Conservation (phyloP, 345 rosid genomes). For the Mercurialis annua region DNA sequence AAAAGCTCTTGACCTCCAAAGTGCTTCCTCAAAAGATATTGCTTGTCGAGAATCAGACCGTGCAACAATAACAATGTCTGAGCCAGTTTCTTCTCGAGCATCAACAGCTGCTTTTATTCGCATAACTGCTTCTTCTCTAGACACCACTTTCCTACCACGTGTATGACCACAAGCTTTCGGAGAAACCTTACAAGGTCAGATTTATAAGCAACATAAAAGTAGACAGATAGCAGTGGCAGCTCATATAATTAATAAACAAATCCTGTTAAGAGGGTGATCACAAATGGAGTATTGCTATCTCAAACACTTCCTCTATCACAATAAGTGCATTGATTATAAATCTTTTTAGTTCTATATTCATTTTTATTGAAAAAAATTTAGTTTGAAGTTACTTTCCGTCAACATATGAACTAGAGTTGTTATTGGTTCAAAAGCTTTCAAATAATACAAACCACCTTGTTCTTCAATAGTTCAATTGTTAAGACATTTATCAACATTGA, state of each 20-base stretch:
- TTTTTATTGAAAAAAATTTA: background rate
- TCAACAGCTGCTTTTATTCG: slow-evolving; percentile 82
- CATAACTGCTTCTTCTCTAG: slow-evolving; percentile 85
- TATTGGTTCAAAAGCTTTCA: background rate
- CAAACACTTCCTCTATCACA: background rate
- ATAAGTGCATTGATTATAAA: background rate
- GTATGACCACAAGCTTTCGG: slow-evolving; percentile 78
- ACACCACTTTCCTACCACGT: slow-evolving; percentile 65
- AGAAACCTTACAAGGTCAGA: slow-evolving; percentile 45
- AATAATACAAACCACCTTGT: no score
- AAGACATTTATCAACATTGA: background rate
- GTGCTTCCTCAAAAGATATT: slow-evolving; percentile 71
- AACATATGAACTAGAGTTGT: background rate
- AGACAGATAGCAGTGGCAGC: slow-evolving; percentile 1
- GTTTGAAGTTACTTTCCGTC: background rate
- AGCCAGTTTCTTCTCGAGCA: slow-evolving; percentile 71
- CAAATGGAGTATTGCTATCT: background rate
- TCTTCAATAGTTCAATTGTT: background rate
- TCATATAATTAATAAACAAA: background rate
- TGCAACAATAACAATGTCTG: slow-evolving; percentile 80
- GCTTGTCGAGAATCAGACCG: slow-evolving; percentile 85
- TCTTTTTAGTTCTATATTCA: background rate
- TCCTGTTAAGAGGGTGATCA: background rate
- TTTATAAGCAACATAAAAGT: slow-evolving; percentile 23
- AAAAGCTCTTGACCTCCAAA: slow-evolving; percentile 82